Percentiles rank a stretch among this genome's conserved stretches.
Conservation (phyloP, 345 rosid species). For the Cardamine occulta region DNA sequence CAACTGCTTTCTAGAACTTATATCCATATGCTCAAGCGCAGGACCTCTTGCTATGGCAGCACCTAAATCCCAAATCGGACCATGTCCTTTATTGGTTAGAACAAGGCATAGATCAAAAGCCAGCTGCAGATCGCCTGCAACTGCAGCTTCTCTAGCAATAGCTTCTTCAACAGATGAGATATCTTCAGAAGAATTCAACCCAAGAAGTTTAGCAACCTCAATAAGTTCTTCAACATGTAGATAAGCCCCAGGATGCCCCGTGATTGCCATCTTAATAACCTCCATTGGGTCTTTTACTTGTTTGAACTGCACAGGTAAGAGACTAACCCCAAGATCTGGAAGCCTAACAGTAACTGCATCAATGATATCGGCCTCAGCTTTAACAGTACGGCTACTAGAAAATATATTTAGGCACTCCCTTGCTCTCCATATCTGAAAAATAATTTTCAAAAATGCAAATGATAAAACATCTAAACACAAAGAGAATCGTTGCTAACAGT, state of each 20-base stretch:
- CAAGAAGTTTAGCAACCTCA: conserved; percentile 97
- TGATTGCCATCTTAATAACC: conserved; percentile 91
- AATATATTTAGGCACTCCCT: conserved; percentile 88
- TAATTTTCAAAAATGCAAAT: conserved; percentile 36
- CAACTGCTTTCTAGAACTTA: conserved; percentile 74
- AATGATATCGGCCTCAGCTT: conserved; percentile 81
- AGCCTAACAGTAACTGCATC: conserved; percentile 89
- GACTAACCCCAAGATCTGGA: conserved; percentile 88
- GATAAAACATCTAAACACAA: conserved; percentile 5
- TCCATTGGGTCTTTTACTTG: conserved; percentile 98
- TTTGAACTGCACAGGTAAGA: conserved; percentile 88
- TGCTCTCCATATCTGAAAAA: conserved; percentile 91
- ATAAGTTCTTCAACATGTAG: conserved; percentile 84
- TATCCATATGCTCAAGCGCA: conserved; percentile 81
- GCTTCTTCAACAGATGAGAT: conserved; percentile 89
- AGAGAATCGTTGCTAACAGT: not conserved
- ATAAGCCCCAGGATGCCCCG: conserved; percentile 88
- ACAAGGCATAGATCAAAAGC: conserved; percentile 92
- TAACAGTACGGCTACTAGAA: conserved; percentile 77
- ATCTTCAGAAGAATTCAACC: conserved; percentile 77
- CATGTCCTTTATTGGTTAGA: conserved; percentile 89
- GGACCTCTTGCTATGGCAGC: conserved; percentile 99
- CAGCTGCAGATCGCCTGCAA: conserved; percentile 93
- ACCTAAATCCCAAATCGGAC: conserved; percentile 93
- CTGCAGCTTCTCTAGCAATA: conserved; percentile 98